Evolutionary conservation across 2,329 filamentous ascomycete genomes (phyloP).

Genomic region (Colletotrichum siamense): DNA sequence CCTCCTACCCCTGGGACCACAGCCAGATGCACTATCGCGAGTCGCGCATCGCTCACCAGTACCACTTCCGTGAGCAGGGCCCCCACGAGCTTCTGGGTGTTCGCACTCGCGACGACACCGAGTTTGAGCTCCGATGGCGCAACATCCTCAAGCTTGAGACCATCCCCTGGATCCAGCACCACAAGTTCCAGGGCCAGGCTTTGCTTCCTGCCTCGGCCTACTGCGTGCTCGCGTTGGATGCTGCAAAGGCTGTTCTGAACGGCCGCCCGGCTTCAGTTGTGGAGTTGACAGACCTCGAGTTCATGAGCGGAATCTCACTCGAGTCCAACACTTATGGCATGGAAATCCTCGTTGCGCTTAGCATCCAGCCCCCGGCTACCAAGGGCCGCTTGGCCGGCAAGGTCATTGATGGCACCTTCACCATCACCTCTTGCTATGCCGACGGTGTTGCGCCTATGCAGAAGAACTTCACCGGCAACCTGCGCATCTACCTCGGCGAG

Average conservation of each 20-base stretch:
- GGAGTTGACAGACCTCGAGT: constrained; percentile 36
- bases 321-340: constrained; percentile 28
- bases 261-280: constrained; percentile 29
- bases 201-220: constrained; percentile 52
- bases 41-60: constrained; percentile 30
- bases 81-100: constrained; percentile 39
- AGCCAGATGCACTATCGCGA: constrained; percentile 39
- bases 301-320: constrained; percentile 35
- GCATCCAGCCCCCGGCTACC: constrained; percentile 17
- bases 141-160: constrained; percentile 25
- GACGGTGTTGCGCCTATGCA: constrained; percentile 18
- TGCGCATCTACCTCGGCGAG: constrained; percentile 25
- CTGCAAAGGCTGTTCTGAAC: constrained; percentile 34
- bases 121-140: constrained; percentile 23
- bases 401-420: constrained; percentile 19
- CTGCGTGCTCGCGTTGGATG: constrained; percentile 48
- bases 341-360: constrained; percentile 27
- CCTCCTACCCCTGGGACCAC: constrained; percentile 43
- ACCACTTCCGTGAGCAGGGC: constrained; percentile 32
- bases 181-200: constrained; percentile 38
- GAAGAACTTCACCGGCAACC: constrained; percentile 23
- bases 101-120: constrained; percentile 9
- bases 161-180: constrained; percentile 41
- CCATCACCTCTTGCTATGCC: constrained; percentile 20
- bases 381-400: constrained; percentile 14